A percentile compares a stretch with the other conserved stretches of the same genome.
Conservation (phyloP, 805 yeast species). For the Zygotorulaspora chibaensis region DNA sequence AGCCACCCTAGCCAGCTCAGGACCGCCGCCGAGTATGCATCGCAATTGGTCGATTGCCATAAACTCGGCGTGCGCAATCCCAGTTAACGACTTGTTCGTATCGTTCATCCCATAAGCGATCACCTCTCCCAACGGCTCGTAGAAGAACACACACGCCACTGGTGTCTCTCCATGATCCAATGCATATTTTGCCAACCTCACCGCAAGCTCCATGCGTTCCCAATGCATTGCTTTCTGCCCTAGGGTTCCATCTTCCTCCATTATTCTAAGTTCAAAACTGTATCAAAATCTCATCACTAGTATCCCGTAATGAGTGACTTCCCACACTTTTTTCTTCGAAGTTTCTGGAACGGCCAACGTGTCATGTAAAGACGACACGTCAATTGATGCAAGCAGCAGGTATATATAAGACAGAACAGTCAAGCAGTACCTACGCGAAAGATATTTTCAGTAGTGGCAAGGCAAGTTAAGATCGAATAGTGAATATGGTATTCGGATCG, state of each 20-base stretch:
- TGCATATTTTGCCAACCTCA: slow-evolving; percentile 59
- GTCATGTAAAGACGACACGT: slow-evolving; percentile 3
- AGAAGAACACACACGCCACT: slow-evolving; percentile 73
- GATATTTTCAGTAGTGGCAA: too few species aligned
- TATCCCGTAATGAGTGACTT: neutral
- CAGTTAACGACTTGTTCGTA: slow-evolving; percentile 79
- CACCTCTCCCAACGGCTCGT: slow-evolving; percentile 41
- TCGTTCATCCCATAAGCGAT: slow-evolving; percentile 79
- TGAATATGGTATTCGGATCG: slow-evolving; percentile 12
- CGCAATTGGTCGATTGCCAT: slow-evolving; percentile 62
- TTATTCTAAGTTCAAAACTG: neutral
- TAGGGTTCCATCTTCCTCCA: neutral
- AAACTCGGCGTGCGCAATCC: slow-evolving; percentile 91
- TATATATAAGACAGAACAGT: neutral
- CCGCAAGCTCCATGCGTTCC: slow-evolving; percentile 49
- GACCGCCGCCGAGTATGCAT: slow-evolving; percentile 20
- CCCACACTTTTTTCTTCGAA: slow-evolving; percentile 1
- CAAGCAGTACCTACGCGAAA: too few species aligned
- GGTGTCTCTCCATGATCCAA: slow-evolving; percentile 72
- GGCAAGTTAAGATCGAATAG: neutral
- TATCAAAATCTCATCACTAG: neutral
- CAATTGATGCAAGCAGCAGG: neutral
- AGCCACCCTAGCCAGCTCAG: slow-evolving; percentile 39
- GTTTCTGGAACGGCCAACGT: slow-evolving; percentile 8
- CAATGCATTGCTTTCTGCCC: slow-evolving; percentile 10